Evolutionary conservation across 2,329 filamentous ascomycete genomes (phyloP), one percentile per base, ranked within the genome.

Genomic region (Corinectria fuckeliana): DNA sequence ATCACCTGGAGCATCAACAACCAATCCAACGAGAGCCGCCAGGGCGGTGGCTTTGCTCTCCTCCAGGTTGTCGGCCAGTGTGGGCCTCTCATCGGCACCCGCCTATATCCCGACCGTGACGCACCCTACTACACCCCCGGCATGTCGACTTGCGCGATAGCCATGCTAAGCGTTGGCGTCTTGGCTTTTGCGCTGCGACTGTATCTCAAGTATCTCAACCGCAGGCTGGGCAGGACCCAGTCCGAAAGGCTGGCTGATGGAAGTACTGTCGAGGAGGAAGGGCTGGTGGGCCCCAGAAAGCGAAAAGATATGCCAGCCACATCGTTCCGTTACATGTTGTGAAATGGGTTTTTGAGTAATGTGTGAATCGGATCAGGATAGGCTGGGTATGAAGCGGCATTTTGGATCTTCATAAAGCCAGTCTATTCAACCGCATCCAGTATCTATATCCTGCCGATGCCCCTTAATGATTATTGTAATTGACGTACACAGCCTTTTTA

Each of bases 1-100:
- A 91, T 97, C 56, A 90, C 91, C 2, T 97, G 93, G 93, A 91
- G 86, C 32, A 85, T 97, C 71, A 96, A 96, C 72, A 97, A 96
- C 74, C 91, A 95, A 72, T 78, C 84, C 52, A 87, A 81, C 11
- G 86, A 88, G 61, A 85, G 85, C 50, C 85, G 87, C 6, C 90
- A 91, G 65, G 91, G 91, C 0, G 87, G 87, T 1, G 91, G 90
- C 1, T 91, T 96, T 69, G 91, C 90, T 1, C 81, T 97, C 28
- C 75, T 97, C 71, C 93, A 97, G 74, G 70, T 92, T 32, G 82
- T 97, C 13, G 93, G 92, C 1, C 92, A 96, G 76, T 89, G 88
- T 63, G 92, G 92, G 0, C 91, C 92, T 2, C 76, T 91, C 3
- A 77, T 91, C n/a, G 88, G 88, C 14, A 89, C 86, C 6, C 79